A percentile compares a stretch with the other conserved stretches of the same genome.
Conservation (phyloP, 495 filamentous ascomycete species). For the Aspergillus hancockii region DNA sequence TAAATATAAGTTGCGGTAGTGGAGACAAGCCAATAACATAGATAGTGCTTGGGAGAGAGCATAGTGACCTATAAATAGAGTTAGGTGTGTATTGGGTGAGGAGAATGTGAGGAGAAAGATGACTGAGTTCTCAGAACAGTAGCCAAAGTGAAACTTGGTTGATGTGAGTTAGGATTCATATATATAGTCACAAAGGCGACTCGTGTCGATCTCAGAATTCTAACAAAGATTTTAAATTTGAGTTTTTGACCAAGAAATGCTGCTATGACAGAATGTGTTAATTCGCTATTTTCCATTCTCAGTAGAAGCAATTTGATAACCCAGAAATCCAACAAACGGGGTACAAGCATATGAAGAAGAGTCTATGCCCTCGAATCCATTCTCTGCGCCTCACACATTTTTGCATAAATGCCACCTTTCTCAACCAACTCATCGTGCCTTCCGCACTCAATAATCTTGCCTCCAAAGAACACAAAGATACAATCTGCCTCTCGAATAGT, state of each 20-base stretch:
- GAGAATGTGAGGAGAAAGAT: too few relatives aligned
- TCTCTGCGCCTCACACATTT: constrained; percentile 11
- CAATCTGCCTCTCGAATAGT: constrained; percentile 8
- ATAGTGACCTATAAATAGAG: background rate
- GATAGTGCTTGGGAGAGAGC: background rate
- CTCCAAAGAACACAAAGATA: constrained; percentile 12
- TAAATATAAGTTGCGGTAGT: background rate
- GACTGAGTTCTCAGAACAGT: too few relatives aligned
- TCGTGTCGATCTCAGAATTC: too few relatives aligned
- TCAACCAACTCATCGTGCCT: background rate
- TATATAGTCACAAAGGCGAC: too few relatives aligned
- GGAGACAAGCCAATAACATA: background rate
- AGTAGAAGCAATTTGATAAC: too few relatives aligned
- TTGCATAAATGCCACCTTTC: constrained; percentile 5
- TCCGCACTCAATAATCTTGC: constrained; percentile 8
- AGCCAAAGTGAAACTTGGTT: too few relatives aligned
- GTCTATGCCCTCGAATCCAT: background rate
- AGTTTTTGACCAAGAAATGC: too few relatives aligned
- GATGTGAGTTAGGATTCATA: too few relatives aligned
- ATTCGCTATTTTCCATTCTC: too few relatives aligned
- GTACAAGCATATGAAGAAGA: background rate
- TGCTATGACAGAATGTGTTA: too few relatives aligned
- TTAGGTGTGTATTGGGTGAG: too few relatives aligned
- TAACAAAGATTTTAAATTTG: too few relatives aligned
- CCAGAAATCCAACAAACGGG: background rate